phyloP scores from a whole-genome alignment of 169 alveolate species.

The Fabrea salina region DNA sequence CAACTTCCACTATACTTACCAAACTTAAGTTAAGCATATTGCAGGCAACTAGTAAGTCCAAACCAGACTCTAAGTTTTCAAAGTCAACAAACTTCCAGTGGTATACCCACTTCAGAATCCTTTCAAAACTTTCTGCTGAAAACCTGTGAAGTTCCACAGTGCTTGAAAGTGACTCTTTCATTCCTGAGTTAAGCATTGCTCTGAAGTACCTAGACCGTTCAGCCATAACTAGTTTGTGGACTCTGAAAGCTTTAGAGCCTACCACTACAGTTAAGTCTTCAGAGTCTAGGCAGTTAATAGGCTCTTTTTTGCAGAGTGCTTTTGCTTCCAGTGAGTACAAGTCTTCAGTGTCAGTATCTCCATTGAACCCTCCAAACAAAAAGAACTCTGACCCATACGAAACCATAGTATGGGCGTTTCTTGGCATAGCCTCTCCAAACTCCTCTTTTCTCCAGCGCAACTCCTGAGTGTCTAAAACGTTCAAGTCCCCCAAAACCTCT shows the following conservation, averaged over 20 bases:
- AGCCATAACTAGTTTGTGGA: slow-evolving; percentile 29
- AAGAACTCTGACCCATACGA: slow-evolving; percentile 21
- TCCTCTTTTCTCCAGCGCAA: slow-evolving; percentile 16
- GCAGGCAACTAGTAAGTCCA: slow-evolving; percentile 6
- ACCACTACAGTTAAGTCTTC: slow-evolving; percentile 15
- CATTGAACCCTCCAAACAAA: slow-evolving; percentile 36
- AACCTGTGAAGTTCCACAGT: not conserved
- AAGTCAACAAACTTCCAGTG: not conserved
- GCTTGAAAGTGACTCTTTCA: not conserved
- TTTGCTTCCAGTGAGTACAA: slow-evolving; percentile 30
- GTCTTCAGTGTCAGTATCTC: slow-evolving; percentile 32
- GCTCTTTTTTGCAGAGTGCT: not conserved
- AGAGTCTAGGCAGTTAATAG: not conserved
- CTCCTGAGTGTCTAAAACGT: slow-evolving; percentile 24
- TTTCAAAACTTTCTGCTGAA: not conserved
- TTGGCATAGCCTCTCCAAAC: slow-evolving; percentile 30
- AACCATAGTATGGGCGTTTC: slow-evolving; percentile 33
- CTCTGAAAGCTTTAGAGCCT: not conserved
- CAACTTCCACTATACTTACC: slow-evolving; percentile 31
- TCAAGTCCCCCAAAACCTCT: slow-evolving; percentile 25
- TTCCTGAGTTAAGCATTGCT: slow-evolving; percentile 27
- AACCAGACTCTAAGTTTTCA: not conserved
- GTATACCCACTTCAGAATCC: slow-evolving; percentile 28
- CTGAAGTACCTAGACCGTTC: slow-evolving; percentile 32
- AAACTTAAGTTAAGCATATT: slow-evolving; percentile 23